phyloP scores from a whole-genome alignment of 2,329 filamentous ascomycete species.

The Kalaharituber pfeilii region DNA sequence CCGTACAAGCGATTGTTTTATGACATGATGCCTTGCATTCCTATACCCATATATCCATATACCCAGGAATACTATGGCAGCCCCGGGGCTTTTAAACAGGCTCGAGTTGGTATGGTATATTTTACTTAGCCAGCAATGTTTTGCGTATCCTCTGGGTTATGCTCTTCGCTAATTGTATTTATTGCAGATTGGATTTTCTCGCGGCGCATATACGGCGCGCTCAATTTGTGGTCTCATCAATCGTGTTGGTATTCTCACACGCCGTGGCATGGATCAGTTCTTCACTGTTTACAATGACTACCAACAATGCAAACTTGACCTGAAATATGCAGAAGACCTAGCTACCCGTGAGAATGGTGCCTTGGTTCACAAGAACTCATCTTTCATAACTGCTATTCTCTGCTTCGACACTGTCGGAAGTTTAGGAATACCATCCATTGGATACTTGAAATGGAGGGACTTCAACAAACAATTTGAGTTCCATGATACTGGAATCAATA shows the following conservation, averaged over 20 bases:
- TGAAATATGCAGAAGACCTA: not conserved
- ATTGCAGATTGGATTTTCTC: constrained; percentile 35
- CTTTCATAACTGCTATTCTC: not conserved
- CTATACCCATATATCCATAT: not conserved
- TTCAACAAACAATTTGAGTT: not conserved
- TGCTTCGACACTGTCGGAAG: not conserved
- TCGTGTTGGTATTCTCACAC: constrained; percentile 36
- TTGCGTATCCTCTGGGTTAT: not conserved
- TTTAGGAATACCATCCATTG: not conserved
- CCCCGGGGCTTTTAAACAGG: too few species aligned
- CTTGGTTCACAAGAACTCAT: not conserved
- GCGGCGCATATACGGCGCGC: constrained; percentile 42
- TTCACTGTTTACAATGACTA: constrained; percentile 39
- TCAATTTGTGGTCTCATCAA: constrained; percentile 39
- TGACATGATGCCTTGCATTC: not conserved
- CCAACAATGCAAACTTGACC: too few species aligned
- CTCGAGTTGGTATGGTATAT: not conserved
- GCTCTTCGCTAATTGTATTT: not conserved
- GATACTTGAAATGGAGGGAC: not conserved
- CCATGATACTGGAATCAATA: not conserved
- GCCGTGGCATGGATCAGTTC: constrained; percentile 38
- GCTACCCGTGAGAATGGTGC: not conserved
- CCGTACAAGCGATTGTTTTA: too few species aligned
- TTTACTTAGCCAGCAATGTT: not conserved
- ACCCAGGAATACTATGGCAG: not conserved